These are phyloP conservation scores for Ogataea pini DNA, from an alignment of 805 yeast genomes.

Conservation along the genomic window DNA sequence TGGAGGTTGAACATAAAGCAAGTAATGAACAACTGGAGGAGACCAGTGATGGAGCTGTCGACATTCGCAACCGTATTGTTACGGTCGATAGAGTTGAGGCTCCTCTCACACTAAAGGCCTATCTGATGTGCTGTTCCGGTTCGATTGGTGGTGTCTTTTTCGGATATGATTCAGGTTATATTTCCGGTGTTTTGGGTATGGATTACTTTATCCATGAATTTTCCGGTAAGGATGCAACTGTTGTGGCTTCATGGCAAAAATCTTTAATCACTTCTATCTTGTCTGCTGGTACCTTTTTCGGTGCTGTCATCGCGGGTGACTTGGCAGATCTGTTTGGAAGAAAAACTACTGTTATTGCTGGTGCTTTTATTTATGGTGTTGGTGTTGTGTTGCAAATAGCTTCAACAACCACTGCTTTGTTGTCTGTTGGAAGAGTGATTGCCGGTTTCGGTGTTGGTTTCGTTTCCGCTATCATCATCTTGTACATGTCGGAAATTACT, in stretches of 20 bases:
- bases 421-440: slow-evolving; percentile 69
- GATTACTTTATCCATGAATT: slow-evolving; percentile 39
- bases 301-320: slow-evolving; percentile 64
- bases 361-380: slow-evolving; percentile 45
- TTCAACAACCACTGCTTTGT: slow-evolving; percentile 45
- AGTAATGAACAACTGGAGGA: slow-evolving; percentile 7
- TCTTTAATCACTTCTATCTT: slow-evolving; percentile 68
- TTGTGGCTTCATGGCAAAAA: slow-evolving; percentile 33
- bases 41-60: slow-evolving; percentile 11
- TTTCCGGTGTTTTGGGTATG: slow-evolving; percentile 69
- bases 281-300: slow-evolving; percentile 70
- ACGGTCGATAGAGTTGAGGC: slow-evolving; percentile 35
- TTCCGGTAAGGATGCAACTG: slow-evolving; percentile 26
- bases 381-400: slow-evolving; percentile 53
- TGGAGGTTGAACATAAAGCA: slow-evolving; percentile 1
- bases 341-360: slow-evolving; percentile 45
- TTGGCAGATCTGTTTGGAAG: slow-evolving; percentile 48
- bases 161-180: slow-evolving; percentile 71
- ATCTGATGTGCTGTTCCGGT: slow-evolving; percentile 52
- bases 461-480: slow-evolving; percentile 72
- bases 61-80: slow-evolving; percentile 15
- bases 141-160: slow-evolving; percentile 68
- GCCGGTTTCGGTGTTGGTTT: slow-evolving; percentile 82
- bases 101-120: slow-evolving; percentile 39
- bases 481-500: slow-evolving; percentile 77